Percentiles rank a stretch among this genome's conserved stretches.
phyloP scores from a whole-genome alignment of 192 early-diverging fungal genomes.

The Podila horticola region DNA sequence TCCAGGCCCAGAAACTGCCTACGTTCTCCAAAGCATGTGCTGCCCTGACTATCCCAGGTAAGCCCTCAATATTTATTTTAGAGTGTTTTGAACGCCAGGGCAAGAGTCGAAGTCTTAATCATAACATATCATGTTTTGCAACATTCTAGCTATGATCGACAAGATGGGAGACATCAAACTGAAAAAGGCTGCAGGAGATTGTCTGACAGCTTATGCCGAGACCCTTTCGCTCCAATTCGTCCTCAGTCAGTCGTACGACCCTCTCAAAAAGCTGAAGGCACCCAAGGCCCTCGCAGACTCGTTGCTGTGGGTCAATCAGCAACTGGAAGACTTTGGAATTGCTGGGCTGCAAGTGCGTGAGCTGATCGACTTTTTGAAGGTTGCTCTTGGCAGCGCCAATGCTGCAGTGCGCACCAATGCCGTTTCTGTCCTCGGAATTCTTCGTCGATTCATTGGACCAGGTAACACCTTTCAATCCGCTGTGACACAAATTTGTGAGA shows the following conservation, averaged over 20 bases:
- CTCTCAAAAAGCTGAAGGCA: slow-evolving; percentile 82
- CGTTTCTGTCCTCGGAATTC: slow-evolving; percentile 81
- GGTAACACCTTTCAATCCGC: slow-evolving; percentile 50
- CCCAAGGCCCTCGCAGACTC: slow-evolving; percentile 93
- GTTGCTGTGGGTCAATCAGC: slow-evolving; percentile 86
- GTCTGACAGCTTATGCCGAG: slow-evolving; percentile 83
- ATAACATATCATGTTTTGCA: not conserved
- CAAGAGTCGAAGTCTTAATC: too few relatives aligned
- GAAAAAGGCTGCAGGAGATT: slow-evolving; percentile 84
- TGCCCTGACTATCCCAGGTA: slow-evolving; percentile 73
- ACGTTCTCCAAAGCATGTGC: slow-evolving; percentile 80
- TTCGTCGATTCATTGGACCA: slow-evolving; percentile 86
- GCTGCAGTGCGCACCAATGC: slow-evolving; percentile 83
- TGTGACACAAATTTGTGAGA: not conserved
- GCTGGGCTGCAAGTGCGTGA: slow-evolving; percentile 77
- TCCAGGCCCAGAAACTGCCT: slow-evolving; percentile 68
- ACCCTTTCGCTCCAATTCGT: slow-evolving; percentile 83
- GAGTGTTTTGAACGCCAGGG: too few relatives aligned
- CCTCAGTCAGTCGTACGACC: slow-evolving; percentile 78
- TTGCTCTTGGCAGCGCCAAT: slow-evolving; percentile 84
- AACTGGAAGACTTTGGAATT: slow-evolving; percentile 92
- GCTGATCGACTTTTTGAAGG: slow-evolving; percentile 88
- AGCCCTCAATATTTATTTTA: not conserved
- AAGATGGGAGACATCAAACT: slow-evolving; percentile 97
- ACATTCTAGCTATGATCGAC: slow-evolving; percentile 74